phyloP scores from a whole-genome alignment of 176 grass and related monocot species.

The Phoenix roebelenii region DNA sequence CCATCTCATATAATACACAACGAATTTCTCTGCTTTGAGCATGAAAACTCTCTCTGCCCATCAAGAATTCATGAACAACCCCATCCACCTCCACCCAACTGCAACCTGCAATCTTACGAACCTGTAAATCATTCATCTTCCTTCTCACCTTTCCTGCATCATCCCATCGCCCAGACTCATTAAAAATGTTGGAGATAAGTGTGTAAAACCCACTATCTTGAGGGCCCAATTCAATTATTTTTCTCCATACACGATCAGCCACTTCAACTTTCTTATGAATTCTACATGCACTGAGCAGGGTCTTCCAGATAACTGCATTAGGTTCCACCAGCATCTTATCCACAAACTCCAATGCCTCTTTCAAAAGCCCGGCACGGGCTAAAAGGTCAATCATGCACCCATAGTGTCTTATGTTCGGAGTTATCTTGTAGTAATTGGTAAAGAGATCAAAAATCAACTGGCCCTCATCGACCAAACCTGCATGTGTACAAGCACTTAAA shows the following conservation, averaged over 20 bases:
- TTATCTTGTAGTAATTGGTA: constrained; percentile 5
- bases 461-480: constrained; percentile 9
- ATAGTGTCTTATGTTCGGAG: constrained; percentile 16
- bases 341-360: constrained; percentile 12
- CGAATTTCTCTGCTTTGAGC: constrained; percentile 9
- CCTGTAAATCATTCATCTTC: constrained; percentile 20
- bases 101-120: constrained; percentile 15
- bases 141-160: constrained; percentile 8
- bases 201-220: constrained; percentile 7
- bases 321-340: constrained; percentile 12
- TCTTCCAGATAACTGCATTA: constrained; percentile 14
- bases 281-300: constrained; percentile 14
- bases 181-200: constrained; percentile 8
- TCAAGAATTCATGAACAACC: constrained; percentile 13
- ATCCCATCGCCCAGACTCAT: constrained; percentile 3
- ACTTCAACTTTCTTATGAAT: constrained; percentile 10
- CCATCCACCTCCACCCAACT: constrained; percentile 19
- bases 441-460: constrained; percentile 9
- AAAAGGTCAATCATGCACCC: constrained; percentile 20
- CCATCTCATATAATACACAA: constrained; percentile 3
- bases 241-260: constrained; percentile 4
- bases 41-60: constrained; percentile 19
- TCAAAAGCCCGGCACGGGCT: neutral
- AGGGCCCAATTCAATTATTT: constrained; percentile 9
- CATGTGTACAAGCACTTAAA: constrained; percentile 12